These are phyloP conservation scores for Camellia granthamiana DNA, from an alignment of 148 eudicot species.

Conservation along the genomic window DNA sequence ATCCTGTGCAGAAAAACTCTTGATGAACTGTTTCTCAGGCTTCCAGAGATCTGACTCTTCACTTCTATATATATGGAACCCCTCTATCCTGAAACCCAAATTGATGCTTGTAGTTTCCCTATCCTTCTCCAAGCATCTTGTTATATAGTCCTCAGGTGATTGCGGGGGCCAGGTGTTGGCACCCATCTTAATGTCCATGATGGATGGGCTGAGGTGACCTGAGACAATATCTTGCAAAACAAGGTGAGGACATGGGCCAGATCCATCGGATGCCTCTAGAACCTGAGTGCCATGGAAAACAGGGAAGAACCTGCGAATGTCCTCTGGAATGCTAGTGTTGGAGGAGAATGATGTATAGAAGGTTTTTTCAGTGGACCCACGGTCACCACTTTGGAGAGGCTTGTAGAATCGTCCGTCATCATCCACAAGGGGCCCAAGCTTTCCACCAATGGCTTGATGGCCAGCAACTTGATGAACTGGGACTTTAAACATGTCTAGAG, in stretches of 20 bases:
- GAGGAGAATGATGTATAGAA: constrained; percentile 66
- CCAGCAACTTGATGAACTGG: constrained; percentile 95
- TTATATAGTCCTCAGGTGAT: constrained; percentile 63
- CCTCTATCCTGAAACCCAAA: constrained; percentile 75
- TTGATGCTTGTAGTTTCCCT: constrained; percentile 44
- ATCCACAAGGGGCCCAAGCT: constrained; percentile 80
- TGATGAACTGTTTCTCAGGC: constrained; percentile 42
- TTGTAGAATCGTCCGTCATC: constrained; percentile 80
- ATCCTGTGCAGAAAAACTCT: constrained; percentile 42
- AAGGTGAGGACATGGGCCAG: constrained; percentile 71
- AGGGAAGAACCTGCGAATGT: constrained; percentile 66
- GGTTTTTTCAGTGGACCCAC: constrained; percentile 61
- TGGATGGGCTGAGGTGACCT: constrained; percentile 48
- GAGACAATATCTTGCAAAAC: constrained; percentile 56
- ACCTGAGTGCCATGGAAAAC: constrained; percentile 61
- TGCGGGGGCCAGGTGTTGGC: constrained; percentile 74
- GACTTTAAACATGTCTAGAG: constrained; percentile 41
- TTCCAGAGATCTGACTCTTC: constrained; percentile 65
- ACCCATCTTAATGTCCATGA: constrained; percentile 85
- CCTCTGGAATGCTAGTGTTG: constrained; percentile 45
- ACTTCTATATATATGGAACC: constrained; percentile 48
- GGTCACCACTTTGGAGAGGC: constrained; percentile 77
- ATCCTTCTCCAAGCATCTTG: constrained; percentile 70
- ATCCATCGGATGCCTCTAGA: constrained; percentile 75
- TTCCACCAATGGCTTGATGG: constrained; percentile 62